A percentile compares a stretch with the other conserved stretches of the same genome.
phyloP scores from a whole-genome alignment of 148 eudicot genomes.

The Heliamphora exappendiculata region DNA sequence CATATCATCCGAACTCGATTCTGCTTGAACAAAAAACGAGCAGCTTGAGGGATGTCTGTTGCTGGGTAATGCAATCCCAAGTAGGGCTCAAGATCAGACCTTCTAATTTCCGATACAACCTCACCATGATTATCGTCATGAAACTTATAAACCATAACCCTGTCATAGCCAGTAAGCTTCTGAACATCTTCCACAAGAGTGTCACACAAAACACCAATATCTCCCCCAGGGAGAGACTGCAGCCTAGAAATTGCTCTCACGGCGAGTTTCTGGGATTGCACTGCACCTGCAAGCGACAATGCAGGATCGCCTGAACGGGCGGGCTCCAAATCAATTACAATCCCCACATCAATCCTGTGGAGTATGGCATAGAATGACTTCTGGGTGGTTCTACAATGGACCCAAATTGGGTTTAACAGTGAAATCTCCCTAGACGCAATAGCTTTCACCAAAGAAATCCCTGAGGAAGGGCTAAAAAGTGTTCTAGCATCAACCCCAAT shows the following conservation, averaged over 20 bases:
- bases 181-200: conserved; percentile 35
- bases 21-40: conserved; percentile 39
- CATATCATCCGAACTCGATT: conserved; percentile 33
- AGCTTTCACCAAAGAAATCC: conserved; percentile 23
- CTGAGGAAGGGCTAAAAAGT: conserved; percentile 28
- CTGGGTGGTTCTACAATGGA: conserved; percentile 21
- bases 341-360: conserved; percentile 37
- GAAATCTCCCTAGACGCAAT: conserved; percentile 21
- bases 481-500: conserved; percentile 36
- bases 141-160: conserved; percentile 45
- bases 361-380: conserved; percentile 38
- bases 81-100: conserved; percentile 36
- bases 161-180: conserved; percentile 34
- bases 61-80: conserved; percentile 42
- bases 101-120: conserved; percentile 32
- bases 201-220: conserved; percentile 34
- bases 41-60: conserved; percentile 42
- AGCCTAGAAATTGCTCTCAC: conserved; percentile 30
- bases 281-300: conserved; percentile 21
- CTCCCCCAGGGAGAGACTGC: conserved; percentile 35
- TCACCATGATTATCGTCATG: conserved; percentile 45
- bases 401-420: conserved; percentile 36
- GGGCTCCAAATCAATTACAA: conserved; percentile 43
- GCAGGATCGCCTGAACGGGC: conserved; percentile 22
- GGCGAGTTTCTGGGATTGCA: conserved; percentile 35